Evolutionary conservation across 1,284 basidiomycete species (phyloP).

Genomic region (Trametes polyzona): DNA sequence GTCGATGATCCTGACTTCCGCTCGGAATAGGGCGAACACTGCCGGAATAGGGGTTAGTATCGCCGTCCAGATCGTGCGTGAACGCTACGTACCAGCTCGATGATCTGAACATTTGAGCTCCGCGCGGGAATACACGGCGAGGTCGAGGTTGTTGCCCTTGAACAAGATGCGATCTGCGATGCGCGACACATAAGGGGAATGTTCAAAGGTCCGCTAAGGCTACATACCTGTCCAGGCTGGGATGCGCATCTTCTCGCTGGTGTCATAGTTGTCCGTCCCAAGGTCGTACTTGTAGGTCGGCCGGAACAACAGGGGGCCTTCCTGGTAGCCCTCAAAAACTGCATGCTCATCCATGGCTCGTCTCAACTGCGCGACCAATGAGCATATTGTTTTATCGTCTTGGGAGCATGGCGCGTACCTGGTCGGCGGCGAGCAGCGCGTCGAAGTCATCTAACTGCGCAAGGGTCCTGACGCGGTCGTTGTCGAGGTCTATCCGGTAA

Average conservation of each 20-base stretch:
- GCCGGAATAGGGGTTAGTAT: neutral
- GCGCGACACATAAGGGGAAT: neutral
- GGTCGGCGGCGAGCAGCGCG: conserved; percentile 80
- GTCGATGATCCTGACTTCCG: conserved; percentile 82
- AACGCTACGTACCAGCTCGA: conserved; percentile 71
- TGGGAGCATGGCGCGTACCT: conserved; percentile 51
- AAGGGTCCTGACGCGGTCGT: conserved; percentile 75
- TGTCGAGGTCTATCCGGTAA: conserved; percentile 89
- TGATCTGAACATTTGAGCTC: conserved; percentile 93
- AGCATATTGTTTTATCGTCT: neutral
- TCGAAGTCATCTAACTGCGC: conserved; percentile 72
- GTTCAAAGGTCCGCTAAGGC: conserved; percentile 22
- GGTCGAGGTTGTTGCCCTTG: conserved; percentile 70
- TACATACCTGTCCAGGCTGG: conserved; percentile 92
- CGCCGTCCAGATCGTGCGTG: too few species aligned
- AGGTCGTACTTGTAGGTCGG: conserved; percentile 91
- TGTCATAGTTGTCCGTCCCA: conserved; percentile 88
- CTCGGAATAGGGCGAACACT: conserved; percentile 88
- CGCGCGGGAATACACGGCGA: conserved; percentile 71
- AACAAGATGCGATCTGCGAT: conserved; percentile 88
- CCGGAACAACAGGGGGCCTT: conserved; percentile 86
- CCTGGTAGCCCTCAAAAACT: conserved; percentile 86
- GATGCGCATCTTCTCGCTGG: conserved; percentile 94
- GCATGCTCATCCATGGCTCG: conserved; percentile 69
- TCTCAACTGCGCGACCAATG: conserved; percentile 53